Conservation (phyloP, 345 rosid genomes). For the Citrus glauca region DNA sequence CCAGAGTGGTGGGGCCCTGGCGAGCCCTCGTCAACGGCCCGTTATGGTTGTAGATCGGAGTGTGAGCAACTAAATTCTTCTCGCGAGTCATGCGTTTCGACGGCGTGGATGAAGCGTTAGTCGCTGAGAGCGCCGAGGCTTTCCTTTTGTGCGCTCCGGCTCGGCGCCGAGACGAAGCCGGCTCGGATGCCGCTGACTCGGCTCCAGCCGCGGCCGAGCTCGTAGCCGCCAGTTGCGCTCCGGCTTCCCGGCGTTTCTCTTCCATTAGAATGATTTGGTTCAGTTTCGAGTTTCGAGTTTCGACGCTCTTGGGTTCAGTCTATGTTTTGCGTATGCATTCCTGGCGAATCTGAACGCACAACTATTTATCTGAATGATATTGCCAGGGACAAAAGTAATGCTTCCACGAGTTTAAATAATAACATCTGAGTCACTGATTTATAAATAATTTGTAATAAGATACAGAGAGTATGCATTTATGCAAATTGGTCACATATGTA, state of each 20-base stretch:
- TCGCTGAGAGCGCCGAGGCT: slow-evolving; percentile 42
- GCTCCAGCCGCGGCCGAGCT: slow-evolving; percentile 27
- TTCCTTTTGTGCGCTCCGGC: slow-evolving; percentile 71
- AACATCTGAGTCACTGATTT: no score
- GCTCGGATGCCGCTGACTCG: slow-evolving; percentile 59
- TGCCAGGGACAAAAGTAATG: neutral
- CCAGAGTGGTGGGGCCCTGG: slow-evolving; percentile 52
- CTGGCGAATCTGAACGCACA: neutral
- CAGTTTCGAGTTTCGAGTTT: neutral
- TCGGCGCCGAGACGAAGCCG: slow-evolving; percentile 62
- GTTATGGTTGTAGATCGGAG: slow-evolving; percentile 72
- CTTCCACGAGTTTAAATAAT: neutral
- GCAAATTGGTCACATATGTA: no score
- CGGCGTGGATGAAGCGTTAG: slow-evolving; percentile 47
- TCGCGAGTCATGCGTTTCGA: slow-evolving; percentile 83
- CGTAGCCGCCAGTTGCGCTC: slow-evolving; percentile 30
- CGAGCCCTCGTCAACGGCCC: slow-evolving; percentile 97
- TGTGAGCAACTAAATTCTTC: slow-evolving; percentile 53
- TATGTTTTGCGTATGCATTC: neutral
- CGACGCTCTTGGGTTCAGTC: neutral
- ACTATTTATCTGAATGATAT: neutral
- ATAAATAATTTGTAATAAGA: no score
- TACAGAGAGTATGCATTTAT: no score
- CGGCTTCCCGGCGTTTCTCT: slow-evolving; percentile 59
- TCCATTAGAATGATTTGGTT: slow-evolving; percentile 36